Conservation (phyloP, 129 eudicot genomes). For the Flaveria linearis region DNA sequence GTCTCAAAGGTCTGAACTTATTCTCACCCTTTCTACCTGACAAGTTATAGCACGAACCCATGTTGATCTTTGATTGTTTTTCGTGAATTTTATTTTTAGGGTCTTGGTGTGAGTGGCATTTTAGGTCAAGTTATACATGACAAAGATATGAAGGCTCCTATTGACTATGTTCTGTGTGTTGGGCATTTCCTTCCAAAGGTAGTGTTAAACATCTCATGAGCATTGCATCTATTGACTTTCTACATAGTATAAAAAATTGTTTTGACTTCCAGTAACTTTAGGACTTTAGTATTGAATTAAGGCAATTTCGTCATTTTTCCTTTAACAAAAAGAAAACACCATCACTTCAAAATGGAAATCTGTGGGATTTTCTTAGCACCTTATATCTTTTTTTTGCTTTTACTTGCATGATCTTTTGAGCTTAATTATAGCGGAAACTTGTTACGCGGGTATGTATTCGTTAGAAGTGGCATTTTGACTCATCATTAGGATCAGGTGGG, state of each 20-base stretch:
- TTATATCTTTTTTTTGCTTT: neutral
- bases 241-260: neutral
- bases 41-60: neutral
- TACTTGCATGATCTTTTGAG: neutral
- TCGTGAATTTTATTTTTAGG: slow-evolving; percentile 40
- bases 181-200: slow-evolving; percentile 95
- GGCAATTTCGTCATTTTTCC: neutral
- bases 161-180: slow-evolving; percentile 75
- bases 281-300: too few relatives aligned
- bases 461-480: too few relatives aligned
- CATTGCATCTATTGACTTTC: slow-evolving; percentile 1
- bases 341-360: neutral
- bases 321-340: neutral
- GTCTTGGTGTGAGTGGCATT: slow-evolving; percentile 73
- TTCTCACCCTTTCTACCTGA: neutral
- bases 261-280: neutral
- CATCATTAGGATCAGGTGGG: too few relatives aligned
- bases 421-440: too few relatives aligned
- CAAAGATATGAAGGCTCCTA: slow-evolving; percentile 61
- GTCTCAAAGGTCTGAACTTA: slow-evolving; percentile 68
- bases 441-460: too few relatives aligned
- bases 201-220: neutral
- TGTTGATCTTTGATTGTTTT: slow-evolving; percentile 3
- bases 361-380: too few relatives aligned
- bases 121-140: slow-evolving; percentile 76